Percentiles rank a stretch among this genome's conserved stretches.
phyloP scores from a whole-genome alignment of 495 filamentous ascomycete species.

The Emericellopsis terricola region DNA sequence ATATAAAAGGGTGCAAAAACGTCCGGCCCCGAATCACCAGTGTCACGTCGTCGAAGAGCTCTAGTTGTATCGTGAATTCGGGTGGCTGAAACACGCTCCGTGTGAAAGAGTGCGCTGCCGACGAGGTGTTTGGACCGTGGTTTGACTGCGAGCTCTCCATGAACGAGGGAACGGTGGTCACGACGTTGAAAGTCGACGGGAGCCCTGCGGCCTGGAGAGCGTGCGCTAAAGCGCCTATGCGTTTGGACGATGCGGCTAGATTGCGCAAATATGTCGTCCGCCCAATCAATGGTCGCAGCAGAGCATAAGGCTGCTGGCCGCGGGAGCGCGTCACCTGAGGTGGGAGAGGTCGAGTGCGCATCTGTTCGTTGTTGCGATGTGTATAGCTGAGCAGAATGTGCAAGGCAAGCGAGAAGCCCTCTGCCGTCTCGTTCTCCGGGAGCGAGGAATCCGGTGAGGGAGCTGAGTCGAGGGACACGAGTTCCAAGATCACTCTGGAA shows the following conservation, averaged over 20 bases:
- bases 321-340: slow-evolving; percentile 28
- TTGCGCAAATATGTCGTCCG: slow-evolving; percentile 8
- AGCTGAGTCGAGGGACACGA: slow-evolving; percentile 33
- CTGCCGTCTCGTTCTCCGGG: slow-evolving; percentile 24
- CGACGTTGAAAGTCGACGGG: slow-evolving; percentile 9
- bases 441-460: slow-evolving; percentile 8
- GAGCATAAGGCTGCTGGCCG: slow-evolving; percentile 9
- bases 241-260: slow-evolving; percentile 5
- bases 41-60: slow-evolving; percentile 16
- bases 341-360: slow-evolving; percentile 40
- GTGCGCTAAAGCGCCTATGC: slow-evolving; percentile 8
- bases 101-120: slow-evolving; percentile 7
- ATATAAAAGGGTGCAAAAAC: slow-evolving; percentile 7
- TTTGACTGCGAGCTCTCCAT: not conserved
- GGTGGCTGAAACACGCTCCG: slow-evolving; percentile 8
- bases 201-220: slow-evolving; percentile 11
- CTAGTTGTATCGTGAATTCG: slow-evolving; percentile 16
- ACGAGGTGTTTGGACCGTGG: not conserved
- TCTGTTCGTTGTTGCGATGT: slow-evolving; percentile 47
- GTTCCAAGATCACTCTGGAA: slow-evolving; percentile 42
- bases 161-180: slow-evolving; percentile 6
- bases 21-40: slow-evolving; percentile 15
- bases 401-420: slow-evolving; percentile 38
- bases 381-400: slow-evolving; percentile 54
- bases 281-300: slow-evolving; percentile 13